Base-by-base conservation (phyloP, 2,329 filamentous ascomycete species). In the Acephala macrosclerotiorum region DNA sequence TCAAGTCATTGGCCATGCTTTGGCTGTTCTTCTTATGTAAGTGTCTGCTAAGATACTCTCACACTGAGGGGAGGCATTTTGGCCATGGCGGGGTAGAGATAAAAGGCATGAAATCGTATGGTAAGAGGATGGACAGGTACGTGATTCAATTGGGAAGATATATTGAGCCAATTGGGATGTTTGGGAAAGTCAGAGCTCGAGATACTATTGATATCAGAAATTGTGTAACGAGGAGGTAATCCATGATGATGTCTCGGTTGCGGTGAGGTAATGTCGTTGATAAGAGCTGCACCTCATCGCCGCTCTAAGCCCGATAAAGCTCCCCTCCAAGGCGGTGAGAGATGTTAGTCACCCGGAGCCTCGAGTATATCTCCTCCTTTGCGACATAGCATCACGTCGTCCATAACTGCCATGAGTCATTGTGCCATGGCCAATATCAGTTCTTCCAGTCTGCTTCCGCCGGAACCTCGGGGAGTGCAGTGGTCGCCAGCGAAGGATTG, bases 191-290 rank as follows among this genome's bases (percentile, higher is more conserved):
- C 22, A 45, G 29, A 25, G 38, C 25, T 55, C 16, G 58, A 47
- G 38, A 53, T 36, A 47, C 33, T 14, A 66, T 68, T 66, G 63
- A 35, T 66, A 64, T 51, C 33, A 55, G 22, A 29, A 35, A 68
- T 68, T 70, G 62, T 61, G 62, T 70, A 70, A 70, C 66, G 68
- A 59, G 66, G 65, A 68, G 61, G 66, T 70, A 68, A 70, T 66
- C 45, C 60, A 60, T 29, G 49, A 22, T 65, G 63, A 16, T 25
- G 47, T 26, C 20, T 53, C 3, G 61, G 29, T 55, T 53, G 59
- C 60, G 66, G 58, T 68, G 66, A 68, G 66, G 66, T 68, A 68
- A 68, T 65, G 25, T 42, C 40, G 40, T 60, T 51, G 64, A 66
- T 66, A 66, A 67, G 62, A 60, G 29, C 29, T 47, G 59, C 29